These are phyloP conservation scores for Phytophthora cryptogea DNA, from an alignment of 352 stramenopile species.

Conservation along the genomic window DNA sequence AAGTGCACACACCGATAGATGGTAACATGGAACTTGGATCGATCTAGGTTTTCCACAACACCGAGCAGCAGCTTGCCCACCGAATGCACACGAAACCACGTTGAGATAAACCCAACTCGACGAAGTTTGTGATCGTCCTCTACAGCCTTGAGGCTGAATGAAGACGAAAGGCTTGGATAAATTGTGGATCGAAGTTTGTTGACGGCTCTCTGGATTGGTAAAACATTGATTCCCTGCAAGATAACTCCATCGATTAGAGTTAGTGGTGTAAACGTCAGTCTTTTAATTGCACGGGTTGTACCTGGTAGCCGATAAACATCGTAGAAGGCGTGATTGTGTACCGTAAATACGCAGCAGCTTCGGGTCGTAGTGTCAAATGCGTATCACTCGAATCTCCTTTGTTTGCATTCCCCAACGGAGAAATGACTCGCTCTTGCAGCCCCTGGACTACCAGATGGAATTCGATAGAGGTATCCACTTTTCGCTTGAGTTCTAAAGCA, in stretches of 20 bases:
- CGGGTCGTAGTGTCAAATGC: slow-evolving; percentile 20
- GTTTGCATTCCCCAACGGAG: slow-evolving; percentile 18
- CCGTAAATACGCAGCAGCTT: slow-evolving; percentile 43
- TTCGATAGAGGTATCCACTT: slow-evolving; percentile 16
- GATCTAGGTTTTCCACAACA: slow-evolving; percentile 55
- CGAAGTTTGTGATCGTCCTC: slow-evolving; percentile 11
- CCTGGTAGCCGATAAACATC: slow-evolving; percentile 76
- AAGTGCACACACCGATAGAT: slow-evolving; percentile 67
- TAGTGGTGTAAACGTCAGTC: background rate
- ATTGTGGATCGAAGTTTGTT: slow-evolving; percentile 34
- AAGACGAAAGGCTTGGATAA: slow-evolving; percentile 41
- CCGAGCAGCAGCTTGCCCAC: slow-evolving; percentile 68
- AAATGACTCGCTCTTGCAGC: slow-evolving; percentile 25
- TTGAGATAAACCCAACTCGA: slow-evolving; percentile 62
- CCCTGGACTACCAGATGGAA: background rate
- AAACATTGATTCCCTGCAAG: slow-evolving; percentile 38
- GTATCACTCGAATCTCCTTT: background rate
- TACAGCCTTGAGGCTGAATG: slow-evolving; percentile 8
- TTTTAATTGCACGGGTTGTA: slow-evolving; percentile 7
- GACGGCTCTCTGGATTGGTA: slow-evolving; percentile 40
- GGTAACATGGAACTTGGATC: slow-evolving; percentile 50
- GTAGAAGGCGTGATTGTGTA: slow-evolving; percentile 71
- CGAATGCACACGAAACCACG: slow-evolving; percentile 69
- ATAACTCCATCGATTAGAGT: slow-evolving; percentile 1
- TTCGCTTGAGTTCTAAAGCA: slow-evolving; percentile 10